These are phyloP conservation scores for Lodderomyces metapsilosis DNA, from an alignment of 1,139 yeast genomes.

Conservation along the genomic window DNA sequence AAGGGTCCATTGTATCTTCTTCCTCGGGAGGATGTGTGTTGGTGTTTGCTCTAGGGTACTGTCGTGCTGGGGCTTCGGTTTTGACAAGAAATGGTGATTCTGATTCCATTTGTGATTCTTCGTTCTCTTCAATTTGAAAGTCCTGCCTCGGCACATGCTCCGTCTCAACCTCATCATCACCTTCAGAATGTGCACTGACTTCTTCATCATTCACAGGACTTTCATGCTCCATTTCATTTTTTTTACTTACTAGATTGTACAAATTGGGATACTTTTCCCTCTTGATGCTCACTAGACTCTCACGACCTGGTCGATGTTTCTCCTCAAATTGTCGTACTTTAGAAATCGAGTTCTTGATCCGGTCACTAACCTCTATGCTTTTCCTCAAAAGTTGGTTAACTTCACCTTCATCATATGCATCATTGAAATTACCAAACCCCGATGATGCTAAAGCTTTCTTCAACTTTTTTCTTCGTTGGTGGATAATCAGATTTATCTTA, in stretches of 20 bases:
- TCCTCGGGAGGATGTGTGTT: constrained; percentile 2
- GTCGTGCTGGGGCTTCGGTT: neutral
- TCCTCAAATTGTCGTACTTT: constrained; percentile 12
- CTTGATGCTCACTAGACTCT: constrained; percentile 7
- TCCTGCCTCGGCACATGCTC: neutral
- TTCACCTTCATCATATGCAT: constrained; percentile 14
- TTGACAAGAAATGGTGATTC: neutral
- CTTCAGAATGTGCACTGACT: neutral
- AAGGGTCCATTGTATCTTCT: constrained; percentile 21
- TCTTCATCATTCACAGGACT: neutral
- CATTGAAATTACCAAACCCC: neutral
- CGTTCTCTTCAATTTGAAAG: neutral
- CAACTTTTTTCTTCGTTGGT: constrained; percentile 20
- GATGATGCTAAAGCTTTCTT: constrained; percentile 1
- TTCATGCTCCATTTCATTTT: neutral
- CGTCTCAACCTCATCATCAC: neutral
- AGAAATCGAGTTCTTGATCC: constrained; percentile 13
- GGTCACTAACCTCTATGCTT: constrained; percentile 15
- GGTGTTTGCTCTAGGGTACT: neutral
- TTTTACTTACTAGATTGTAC: constrained; percentile 8
- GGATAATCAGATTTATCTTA: constrained; percentile 21
- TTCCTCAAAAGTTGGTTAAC: constrained; percentile 17
- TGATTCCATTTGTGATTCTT: neutral
- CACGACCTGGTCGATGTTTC: constrained; percentile 8
- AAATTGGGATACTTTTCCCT: constrained; percentile 13